phyloP scores from a whole-genome alignment of 2,329 filamentous ascomycete species.

The Orbilia javanica region DNA sequence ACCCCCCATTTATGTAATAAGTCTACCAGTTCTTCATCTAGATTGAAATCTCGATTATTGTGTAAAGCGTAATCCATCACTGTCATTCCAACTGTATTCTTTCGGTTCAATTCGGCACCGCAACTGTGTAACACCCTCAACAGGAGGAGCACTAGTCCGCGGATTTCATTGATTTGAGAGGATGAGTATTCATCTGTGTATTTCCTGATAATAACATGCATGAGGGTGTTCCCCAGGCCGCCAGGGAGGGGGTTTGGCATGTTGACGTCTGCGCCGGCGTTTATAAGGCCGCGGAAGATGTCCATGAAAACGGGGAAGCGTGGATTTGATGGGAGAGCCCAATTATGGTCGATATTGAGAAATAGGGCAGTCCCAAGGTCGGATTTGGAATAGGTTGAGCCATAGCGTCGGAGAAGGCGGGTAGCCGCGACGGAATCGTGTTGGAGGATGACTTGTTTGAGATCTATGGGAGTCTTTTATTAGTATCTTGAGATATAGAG shows the following conservation, averaged over 20 bases:
- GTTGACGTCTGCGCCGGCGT: slow-evolving; percentile 52
- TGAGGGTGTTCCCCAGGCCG: slow-evolving; percentile 38
- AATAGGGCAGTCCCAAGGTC: slow-evolving; percentile 47
- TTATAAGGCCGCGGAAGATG: slow-evolving; percentile 47
- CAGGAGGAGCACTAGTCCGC: slow-evolving; percentile 32
- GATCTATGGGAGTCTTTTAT: slow-evolving; percentile 22
- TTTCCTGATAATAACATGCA: slow-evolving; percentile 45
- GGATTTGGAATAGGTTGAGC: slow-evolving; percentile 40
- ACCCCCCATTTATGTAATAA: slow-evolving; percentile 47
- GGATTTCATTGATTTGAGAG: background rate
- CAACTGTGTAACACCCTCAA: slow-evolving; percentile 41
- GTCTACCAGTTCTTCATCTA: slow-evolving; percentile 48
- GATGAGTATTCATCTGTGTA: slow-evolving; percentile 34
- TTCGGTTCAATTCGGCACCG: slow-evolving; percentile 44
- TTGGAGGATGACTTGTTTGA: slow-evolving; percentile 48
- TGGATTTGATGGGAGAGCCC: slow-evolving; percentile 14
- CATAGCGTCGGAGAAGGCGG: slow-evolving; percentile 44
- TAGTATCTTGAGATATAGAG: background rate
- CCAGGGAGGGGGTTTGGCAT: slow-evolving; percentile 36
- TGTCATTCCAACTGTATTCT: slow-evolving; percentile 47
- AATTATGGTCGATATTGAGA: slow-evolving; percentile 38
- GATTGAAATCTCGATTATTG: slow-evolving; percentile 27
- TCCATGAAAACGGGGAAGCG: slow-evolving; percentile 48
- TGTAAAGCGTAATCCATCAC: slow-evolving; percentile 55
- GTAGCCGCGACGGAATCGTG: slow-evolving; percentile 29